phyloP scores from a whole-genome alignment of 805 yeast species.

The Yamadazyma insecticola region DNA sequence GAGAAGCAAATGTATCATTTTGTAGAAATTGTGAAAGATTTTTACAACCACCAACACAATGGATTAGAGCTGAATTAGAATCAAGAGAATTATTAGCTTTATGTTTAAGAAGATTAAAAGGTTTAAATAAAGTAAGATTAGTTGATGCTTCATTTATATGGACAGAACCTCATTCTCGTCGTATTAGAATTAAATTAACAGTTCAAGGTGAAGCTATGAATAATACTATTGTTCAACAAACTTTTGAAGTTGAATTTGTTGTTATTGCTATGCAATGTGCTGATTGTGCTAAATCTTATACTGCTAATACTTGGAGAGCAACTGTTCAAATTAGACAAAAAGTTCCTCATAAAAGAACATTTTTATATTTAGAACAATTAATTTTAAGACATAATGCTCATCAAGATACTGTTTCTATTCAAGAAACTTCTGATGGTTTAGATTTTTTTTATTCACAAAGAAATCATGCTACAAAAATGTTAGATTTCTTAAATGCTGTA shows the following conservation, averaged over 20 bases:
- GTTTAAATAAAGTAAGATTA: slow-evolving; percentile 77
- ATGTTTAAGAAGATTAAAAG: slow-evolving; percentile 83
- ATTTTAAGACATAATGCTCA: slow-evolving; percentile 92
- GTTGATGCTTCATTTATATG: slow-evolving; percentile 94
- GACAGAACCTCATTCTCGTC: slow-evolving; percentile 99
- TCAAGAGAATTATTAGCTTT: slow-evolving; percentile 89
- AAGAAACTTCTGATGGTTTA: slow-evolving; percentile 89
- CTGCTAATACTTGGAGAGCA: slow-evolving; percentile 98
- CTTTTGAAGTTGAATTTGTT: slow-evolving; percentile 88
- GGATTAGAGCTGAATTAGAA: slow-evolving; percentile 89
- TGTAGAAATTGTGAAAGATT: slow-evolving; percentile 97
- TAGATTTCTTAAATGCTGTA: slow-evolving; percentile 81
- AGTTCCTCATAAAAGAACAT: slow-evolving; percentile 94
- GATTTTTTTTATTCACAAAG: slow-evolving; percentile 88
- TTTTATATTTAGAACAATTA: slow-evolving; percentile 90
- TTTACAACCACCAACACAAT: slow-evolving; percentile 89
- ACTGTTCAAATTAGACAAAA: slow-evolving; percentile 97
- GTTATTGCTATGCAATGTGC: slow-evolving; percentile 97
- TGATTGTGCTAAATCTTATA: slow-evolving; percentile 96
- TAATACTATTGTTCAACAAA: slow-evolving; percentile 88
- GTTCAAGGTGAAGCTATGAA: slow-evolving; percentile 96
- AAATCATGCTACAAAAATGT: slow-evolving; percentile 90
- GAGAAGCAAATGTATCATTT: slow-evolving; percentile 89
- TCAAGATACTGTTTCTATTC: slow-evolving; percentile 86
- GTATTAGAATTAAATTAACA: slow-evolving; percentile 84